phyloP scores from a whole-genome alignment of 805 yeast species.

The Candida khao-thaluensis region DNA sequence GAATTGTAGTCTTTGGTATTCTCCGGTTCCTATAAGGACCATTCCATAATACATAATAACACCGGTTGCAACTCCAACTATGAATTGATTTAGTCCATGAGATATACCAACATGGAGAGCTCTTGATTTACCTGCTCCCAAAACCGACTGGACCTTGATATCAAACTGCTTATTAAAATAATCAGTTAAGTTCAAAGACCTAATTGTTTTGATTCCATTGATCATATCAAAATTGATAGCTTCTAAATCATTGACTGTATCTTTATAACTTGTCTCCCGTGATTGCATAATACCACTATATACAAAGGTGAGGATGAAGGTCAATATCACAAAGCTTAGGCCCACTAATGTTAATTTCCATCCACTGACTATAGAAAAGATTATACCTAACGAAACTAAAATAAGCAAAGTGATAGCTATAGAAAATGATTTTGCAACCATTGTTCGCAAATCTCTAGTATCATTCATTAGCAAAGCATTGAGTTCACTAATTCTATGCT shows the following conservation, averaged over 20 bases:
- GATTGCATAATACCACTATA: slow-evolving; percentile 53
- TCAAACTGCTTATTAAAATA: slow-evolving; percentile 46
- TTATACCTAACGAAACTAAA: slow-evolving; percentile 57
- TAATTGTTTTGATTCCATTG: slow-evolving; percentile 61
- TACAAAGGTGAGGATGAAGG: slow-evolving; percentile 47
- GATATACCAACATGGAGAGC: slow-evolving; percentile 68
- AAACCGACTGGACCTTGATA: slow-evolving; percentile 27
- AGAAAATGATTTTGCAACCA: slow-evolving; percentile 63
- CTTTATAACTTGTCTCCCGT: slow-evolving; percentile 62
- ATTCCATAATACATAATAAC: slow-evolving; percentile 79
- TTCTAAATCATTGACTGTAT: slow-evolving; percentile 54
- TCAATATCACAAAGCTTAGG: slow-evolving; percentile 67
- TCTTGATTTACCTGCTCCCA: slow-evolving; percentile 46
- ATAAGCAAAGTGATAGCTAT: slow-evolving; percentile 52
- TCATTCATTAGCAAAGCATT: slow-evolving; percentile 77
- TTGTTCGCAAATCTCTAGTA: slow-evolving; percentile 66
- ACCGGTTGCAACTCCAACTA: slow-evolving; percentile 64
- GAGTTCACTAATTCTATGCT: slow-evolving; percentile 48
- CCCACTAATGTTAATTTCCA: slow-evolving; percentile 90
- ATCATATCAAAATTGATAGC: slow-evolving; percentile 52
- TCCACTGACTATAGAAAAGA: slow-evolving; percentile 77
- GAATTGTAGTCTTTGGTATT: slow-evolving; percentile 56
- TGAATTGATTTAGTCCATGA: slow-evolving; percentile 52
- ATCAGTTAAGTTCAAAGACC: slow-evolving; percentile 50
- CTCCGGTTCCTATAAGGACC: slow-evolving; percentile 56